These are phyloP conservation scores for Boletus barrowsii DNA, from an alignment of 768 basidiomycete genomes.

Conservation along the genomic window DNA sequence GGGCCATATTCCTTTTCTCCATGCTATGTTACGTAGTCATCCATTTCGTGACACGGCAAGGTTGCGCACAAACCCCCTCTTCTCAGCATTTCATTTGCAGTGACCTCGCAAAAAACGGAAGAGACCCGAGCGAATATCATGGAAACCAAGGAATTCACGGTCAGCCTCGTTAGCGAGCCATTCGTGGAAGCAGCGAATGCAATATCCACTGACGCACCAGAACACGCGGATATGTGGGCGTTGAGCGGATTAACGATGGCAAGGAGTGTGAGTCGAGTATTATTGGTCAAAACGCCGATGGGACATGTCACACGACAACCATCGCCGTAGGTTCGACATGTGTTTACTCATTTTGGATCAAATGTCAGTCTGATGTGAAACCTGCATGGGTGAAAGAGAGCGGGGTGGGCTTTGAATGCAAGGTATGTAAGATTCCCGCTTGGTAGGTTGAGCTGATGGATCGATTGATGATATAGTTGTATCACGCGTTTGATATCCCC, in stretches of 20 bases:
- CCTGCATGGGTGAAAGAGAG: conserved; percentile 57
- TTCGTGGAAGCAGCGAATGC: conserved; percentile 57
- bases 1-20: conserved; percentile 12
- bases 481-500: conserved; percentile 48
- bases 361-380: conserved; percentile 42
- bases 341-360: conserved; percentile 13
- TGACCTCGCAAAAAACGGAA: conserved; percentile 44
- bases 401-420: conserved; percentile 59
- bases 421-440: conserved; percentile 38
- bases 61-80: conserved; percentile 64
- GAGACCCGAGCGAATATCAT: conserved; percentile 68
- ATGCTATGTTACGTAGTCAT: conserved; percentile 8
- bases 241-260: conserved; percentile 56
- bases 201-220: conserved; percentile 54
- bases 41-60: conserved; percentile 20
- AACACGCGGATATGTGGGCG: conserved; percentile 54
- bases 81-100: conserved; percentile 57
- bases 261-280: conserved; percentile 44
- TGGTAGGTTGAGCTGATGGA: conserved; percentile 8
- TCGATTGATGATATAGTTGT: conserved; percentile 38
- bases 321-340: background rate
- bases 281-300: conserved; percentile 4
- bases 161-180: conserved; percentile 68
- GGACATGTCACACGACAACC: conserved; percentile 10
- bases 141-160: conserved; percentile 63